Conservation (phyloP, 2,329 filamentous ascomycete species). For the Reticulascus tulasneorum region DNA sequence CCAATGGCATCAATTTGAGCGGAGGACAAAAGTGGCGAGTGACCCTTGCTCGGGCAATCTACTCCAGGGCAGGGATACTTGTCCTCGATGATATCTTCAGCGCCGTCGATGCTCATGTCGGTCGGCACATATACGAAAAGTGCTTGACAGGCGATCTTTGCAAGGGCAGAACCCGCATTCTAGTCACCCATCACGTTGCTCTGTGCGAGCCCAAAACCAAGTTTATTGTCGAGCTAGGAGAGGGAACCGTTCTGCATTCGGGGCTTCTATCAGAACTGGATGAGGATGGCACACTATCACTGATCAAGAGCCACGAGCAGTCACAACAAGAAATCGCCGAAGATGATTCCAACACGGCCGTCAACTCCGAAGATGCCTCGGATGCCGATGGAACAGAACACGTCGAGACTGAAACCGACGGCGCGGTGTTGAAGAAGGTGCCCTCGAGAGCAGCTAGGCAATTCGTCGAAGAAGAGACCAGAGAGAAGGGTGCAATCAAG, state of each 20-base stretch:
- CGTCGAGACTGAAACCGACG: conserved; percentile 32
- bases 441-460: conserved; percentile 56
- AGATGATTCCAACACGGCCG: conserved; percentile 48
- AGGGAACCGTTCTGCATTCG: conserved; percentile 61
- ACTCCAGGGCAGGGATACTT: conserved; percentile 72
- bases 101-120: conserved; percentile 77
- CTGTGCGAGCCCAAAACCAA: conserved; percentile 68
- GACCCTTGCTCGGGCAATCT: conserved; percentile 74
- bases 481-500: conserved; percentile 67
- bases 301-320: conserved; percentile 56
- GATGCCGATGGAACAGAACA: conserved; percentile 16
- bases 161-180: conserved; percentile 65
- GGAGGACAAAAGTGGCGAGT: conserved; percentile 83
- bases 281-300: conserved; percentile 49
- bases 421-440: conserved; percentile 42
- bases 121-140: conserved; percentile 73
- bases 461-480: conserved; percentile 73
- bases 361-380: conserved; percentile 51
- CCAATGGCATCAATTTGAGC: conserved; percentile 79
- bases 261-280: conserved; percentile 64
- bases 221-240: conserved; percentile 69
- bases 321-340: conserved; percentile 38
- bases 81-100: conserved; percentile 83
- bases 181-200: conserved; percentile 77
- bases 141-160: conserved; percentile 70